Evolutionary conservation across 192 early-diverging fungal species (phyloP).

Genomic region (Dissophora globulifera): DNA sequence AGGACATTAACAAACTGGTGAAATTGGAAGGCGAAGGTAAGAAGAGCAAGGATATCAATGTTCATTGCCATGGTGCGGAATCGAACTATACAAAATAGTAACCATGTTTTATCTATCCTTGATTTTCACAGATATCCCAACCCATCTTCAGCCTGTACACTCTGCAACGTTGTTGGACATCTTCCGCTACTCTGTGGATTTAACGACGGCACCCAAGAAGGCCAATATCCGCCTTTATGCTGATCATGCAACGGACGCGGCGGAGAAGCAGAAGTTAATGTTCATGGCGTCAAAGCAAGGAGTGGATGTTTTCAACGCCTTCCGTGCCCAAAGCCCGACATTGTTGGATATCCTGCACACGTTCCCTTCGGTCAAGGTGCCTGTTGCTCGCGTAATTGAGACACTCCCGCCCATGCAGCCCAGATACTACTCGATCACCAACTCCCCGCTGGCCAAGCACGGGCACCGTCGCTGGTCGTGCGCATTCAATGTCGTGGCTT

Average conservation of each 20-base stretch:
- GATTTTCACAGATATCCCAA: slow-evolving; percentile 55
- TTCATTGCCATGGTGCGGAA: not conserved
- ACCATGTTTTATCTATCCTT: not conserved
- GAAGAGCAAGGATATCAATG: not conserved
- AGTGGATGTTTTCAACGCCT: slow-evolving; percentile 66
- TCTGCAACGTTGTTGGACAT: slow-evolving; percentile 67
- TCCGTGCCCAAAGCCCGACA: slow-evolving; percentile 76
- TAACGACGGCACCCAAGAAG: slow-evolving; percentile 81
- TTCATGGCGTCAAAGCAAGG: slow-evolving; percentile 87
- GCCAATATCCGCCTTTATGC: slow-evolving; percentile 83
- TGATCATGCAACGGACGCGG: slow-evolving; percentile 74
- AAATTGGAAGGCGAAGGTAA: slow-evolving; percentile 56
- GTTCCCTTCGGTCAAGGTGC: slow-evolving; percentile 82
- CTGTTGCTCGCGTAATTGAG: slow-evolving; percentile 78
- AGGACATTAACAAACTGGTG: slow-evolving; percentile 38
- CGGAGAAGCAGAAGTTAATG: slow-evolving; percentile 81
- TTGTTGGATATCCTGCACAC: slow-evolving; percentile 83
- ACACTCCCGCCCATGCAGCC: slow-evolving; percentile 81
- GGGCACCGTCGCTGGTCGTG: slow-evolving; percentile 66
- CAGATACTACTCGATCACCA: slow-evolving; percentile 89
- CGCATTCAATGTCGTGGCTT: slow-evolving; percentile 91
- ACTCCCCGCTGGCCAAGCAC: slow-evolving; percentile 67
- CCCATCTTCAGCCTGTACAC: slow-evolving; percentile 58
- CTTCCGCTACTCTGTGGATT: slow-evolving; percentile 81
- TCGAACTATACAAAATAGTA: not conserved